These are phyloP conservation scores for Solanum medicagineum DNA, from an alignment of 257 asterid species.

Conservation along the genomic window DNA sequence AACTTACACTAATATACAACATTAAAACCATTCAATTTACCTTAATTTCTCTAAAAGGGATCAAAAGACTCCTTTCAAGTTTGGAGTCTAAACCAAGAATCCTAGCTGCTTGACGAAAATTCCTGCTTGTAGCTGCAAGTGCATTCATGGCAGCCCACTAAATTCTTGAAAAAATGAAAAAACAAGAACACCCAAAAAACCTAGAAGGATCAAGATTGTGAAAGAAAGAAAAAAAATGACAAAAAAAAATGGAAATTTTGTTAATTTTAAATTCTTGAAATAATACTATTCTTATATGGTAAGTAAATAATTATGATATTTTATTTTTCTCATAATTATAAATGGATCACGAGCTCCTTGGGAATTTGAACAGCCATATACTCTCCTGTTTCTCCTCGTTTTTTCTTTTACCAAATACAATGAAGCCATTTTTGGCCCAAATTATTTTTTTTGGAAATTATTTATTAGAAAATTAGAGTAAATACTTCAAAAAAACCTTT, in stretches of 20 bases:
- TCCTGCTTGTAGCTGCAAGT: constrained; percentile 86
- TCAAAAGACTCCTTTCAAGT: constrained; percentile 81
- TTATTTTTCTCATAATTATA: not conserved
- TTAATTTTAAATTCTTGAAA: not conserved
- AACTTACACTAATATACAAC: not conserved
- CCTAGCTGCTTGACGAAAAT: constrained; percentile 86
- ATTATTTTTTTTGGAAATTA: not conserved
- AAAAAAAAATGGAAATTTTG: not conserved
- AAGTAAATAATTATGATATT: not conserved
- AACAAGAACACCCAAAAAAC: not conserved
- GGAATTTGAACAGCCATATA: not conserved
- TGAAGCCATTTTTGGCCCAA: not conserved
- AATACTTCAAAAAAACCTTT: not conserved
- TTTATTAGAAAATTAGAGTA: not conserved
- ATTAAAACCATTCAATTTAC: constrained; percentile 9
- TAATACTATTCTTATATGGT: not conserved
- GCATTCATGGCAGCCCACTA: constrained; percentile 52
- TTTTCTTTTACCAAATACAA: not conserved
- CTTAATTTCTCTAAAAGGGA: constrained; percentile 95
- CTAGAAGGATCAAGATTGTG: not conserved
- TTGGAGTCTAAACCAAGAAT: constrained; percentile 77
- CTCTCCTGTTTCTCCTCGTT: not conserved
- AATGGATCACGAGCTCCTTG: not conserved
- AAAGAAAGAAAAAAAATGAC: not conserved
- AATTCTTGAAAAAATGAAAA: not conserved